Evolutionary conservation across 2,329 filamentous ascomycete genomes (phyloP).

Genomic region (Pseudopithomyces maydicus): DNA sequence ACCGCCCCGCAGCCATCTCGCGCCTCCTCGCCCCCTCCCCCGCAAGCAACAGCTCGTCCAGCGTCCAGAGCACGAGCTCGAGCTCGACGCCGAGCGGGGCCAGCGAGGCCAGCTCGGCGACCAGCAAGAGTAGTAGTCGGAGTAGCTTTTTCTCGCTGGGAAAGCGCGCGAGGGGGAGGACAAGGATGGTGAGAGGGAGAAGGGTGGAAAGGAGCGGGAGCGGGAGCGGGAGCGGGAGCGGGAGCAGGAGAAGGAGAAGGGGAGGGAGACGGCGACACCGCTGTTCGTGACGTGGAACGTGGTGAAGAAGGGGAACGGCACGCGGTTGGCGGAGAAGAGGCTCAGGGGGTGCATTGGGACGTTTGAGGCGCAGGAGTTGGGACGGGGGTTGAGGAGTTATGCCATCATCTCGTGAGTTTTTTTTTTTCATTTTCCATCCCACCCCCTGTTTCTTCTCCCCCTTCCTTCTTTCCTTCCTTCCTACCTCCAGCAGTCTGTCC

Average conservation of each 20-base stretch:
- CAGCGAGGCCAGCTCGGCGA: conserved; percentile 52
- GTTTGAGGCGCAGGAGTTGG: conserved; percentile 78
- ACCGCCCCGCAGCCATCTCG: conserved; percentile 51
- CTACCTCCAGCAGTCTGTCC: too few species aligned
- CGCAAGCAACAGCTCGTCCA: conserved; percentile 50
- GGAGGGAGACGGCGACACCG: conserved; percentile 62
- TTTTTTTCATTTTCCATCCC: too few species aligned
- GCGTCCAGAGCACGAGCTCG: conserved; percentile 54
- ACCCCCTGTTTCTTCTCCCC: too few species aligned
- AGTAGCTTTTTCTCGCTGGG: conserved; percentile 42
- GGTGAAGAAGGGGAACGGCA: conserved; percentile 56
- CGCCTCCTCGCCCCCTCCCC: conserved; percentile 50
- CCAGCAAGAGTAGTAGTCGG: conserved; percentile 42
- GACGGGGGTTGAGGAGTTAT: conserved; percentile 76
- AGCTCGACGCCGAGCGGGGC: conserved; percentile 53
- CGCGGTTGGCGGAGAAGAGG: conserved; percentile 54
- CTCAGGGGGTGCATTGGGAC: conserved; percentile 96
- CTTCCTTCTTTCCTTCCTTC: too few species aligned
- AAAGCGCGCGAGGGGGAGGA: conserved; percentile 28
- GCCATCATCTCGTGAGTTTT: conserved; percentile 74
- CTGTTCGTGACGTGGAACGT: conserved; percentile 97
- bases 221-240: too few species aligned
- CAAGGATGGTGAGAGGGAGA: too few species aligned
- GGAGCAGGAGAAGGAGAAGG: too few species aligned
- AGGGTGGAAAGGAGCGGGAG: too few species aligned